Conservation (phyloP, 2,329 filamentous ascomycete genomes). For the Dactylellina leptospora region DNA sequence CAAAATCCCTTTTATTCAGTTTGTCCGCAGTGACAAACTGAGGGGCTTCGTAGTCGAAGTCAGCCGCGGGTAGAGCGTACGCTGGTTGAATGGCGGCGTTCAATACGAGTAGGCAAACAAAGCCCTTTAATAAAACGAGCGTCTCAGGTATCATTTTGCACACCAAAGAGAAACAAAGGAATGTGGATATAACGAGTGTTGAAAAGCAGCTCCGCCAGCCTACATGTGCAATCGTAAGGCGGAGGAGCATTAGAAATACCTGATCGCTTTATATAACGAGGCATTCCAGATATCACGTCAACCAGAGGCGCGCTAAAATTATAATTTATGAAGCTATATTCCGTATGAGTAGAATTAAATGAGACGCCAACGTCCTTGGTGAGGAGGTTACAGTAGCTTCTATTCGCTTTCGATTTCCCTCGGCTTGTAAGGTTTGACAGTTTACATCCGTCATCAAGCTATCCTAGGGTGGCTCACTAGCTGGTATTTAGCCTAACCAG, state of each 20-base stretch:
- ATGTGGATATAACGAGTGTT: slow-evolving; percentile 13
- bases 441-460: not conserved
- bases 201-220: not conserved
- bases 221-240: not conserved
- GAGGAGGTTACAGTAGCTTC: not conserved
- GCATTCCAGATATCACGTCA: too few species aligned
- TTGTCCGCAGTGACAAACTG: not conserved
- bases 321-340: too few species aligned
- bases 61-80: slow-evolving; percentile 1
- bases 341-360: not conserved
- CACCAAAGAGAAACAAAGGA: not conserved
- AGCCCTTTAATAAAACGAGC: not conserved
- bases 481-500: not conserved
- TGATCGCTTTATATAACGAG: slow-evolving; percentile 23
- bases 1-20: slow-evolving; percentile 13
- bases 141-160: slow-evolving; percentile 5
- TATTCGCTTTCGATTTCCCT: slow-evolving; percentile 38
- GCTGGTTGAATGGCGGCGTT: slow-evolving; percentile 16
- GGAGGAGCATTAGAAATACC: not conserved
- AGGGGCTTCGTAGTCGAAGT: slow-evolving; percentile 9
- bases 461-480: not conserved
- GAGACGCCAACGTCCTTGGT: not conserved
- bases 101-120: slow-evolving; percentile 23
- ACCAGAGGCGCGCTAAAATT: too few species aligned
- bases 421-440: not conserved